A percentile compares a stretch with the other conserved stretches of the same genome.
Conservation (phyloP, 2,329 filamentous ascomycete genomes). For the Penicillium sp. region DNA sequence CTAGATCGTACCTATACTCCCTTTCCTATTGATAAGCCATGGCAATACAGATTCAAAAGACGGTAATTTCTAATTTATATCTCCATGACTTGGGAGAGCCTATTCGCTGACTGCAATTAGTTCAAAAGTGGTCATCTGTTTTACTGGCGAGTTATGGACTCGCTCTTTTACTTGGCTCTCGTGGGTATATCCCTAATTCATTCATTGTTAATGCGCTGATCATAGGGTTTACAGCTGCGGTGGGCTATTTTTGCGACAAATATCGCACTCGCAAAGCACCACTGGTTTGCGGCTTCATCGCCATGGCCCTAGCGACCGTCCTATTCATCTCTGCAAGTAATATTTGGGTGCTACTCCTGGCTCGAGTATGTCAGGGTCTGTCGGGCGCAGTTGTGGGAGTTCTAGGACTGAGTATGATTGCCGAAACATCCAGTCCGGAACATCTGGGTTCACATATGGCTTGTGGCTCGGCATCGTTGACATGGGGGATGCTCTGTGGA, state of each 20-base stretch:
- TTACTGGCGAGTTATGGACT: background rate
- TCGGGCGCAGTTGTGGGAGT: background rate
- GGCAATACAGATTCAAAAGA: background rate
- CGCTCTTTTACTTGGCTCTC: background rate
- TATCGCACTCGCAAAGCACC: background rate
- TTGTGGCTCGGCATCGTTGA: background rate
- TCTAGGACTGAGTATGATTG: background rate
- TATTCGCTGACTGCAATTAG: background rate
- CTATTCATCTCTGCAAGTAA: background rate
- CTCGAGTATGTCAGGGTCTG: background rate
- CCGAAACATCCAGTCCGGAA: background rate
- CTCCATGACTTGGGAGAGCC: background rate
- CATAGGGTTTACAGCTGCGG: background rate
- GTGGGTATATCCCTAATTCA: background rate
- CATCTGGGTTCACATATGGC: background rate
- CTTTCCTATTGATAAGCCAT: background rate
- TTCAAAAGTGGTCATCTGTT: background rate
- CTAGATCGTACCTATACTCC: background rate
- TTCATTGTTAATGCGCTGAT: background rate
- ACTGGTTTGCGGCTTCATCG: background rate
- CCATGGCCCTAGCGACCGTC: background rate
- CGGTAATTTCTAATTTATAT: background rate
- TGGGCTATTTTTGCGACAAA: background rate
- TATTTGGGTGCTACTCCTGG: background rate
- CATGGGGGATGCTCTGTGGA: background rate